Evolutionary conservation across 768 basidiomycete species (phyloP).

Genomic region (Tubosaeta sp.): DNA sequence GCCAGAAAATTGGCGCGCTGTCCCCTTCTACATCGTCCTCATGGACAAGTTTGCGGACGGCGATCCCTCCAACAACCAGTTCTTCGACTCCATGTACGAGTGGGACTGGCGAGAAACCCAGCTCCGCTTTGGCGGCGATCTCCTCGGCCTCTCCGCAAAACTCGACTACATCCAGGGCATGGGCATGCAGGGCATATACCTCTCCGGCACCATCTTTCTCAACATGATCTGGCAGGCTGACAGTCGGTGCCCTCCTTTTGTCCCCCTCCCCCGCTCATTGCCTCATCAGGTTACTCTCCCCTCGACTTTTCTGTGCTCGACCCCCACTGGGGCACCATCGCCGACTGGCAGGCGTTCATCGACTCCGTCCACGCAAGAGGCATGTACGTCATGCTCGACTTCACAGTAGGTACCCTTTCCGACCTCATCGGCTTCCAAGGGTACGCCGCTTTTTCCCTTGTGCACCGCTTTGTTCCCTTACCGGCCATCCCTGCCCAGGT

Average conservation of each 20-base stretch:
- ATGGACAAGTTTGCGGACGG: conserved; percentile 95
- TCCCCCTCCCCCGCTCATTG: background rate
- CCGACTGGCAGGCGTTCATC: conserved; percentile 74
- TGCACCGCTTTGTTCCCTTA: conserved; percentile 10
- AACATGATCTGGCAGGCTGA: conserved; percentile 99
- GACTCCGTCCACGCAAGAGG: conserved; percentile 72
- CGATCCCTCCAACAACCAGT: conserved; percentile 89
- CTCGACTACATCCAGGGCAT: conserved; percentile 90
- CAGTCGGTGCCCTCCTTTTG: conserved; percentile 51
- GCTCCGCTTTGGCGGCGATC: conserved; percentile 84
- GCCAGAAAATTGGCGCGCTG: conserved; percentile 79
- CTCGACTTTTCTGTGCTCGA: conserved; percentile 88
- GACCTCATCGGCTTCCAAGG: conserved; percentile 84
- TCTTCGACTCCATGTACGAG: conserved; percentile 74
- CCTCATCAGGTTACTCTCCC: conserved; percentile 73
- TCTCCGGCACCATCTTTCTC: conserved; percentile 88
- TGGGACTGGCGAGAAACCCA: conserved; percentile 87
- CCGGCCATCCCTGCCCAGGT: conserved; percentile 37
- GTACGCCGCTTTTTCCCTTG: conserved; percentile 39
- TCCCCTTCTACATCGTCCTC: conserved; percentile 78
- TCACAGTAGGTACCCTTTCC: conserved; percentile 90
- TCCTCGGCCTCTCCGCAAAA: conserved; percentile 67
- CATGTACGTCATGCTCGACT: conserved; percentile 93
- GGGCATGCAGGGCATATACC: conserved; percentile 81
- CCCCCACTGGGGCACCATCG: conserved; percentile 86